phyloP scores from a whole-genome alignment of 345 rosid species.

The Clausena lansium region DNA sequence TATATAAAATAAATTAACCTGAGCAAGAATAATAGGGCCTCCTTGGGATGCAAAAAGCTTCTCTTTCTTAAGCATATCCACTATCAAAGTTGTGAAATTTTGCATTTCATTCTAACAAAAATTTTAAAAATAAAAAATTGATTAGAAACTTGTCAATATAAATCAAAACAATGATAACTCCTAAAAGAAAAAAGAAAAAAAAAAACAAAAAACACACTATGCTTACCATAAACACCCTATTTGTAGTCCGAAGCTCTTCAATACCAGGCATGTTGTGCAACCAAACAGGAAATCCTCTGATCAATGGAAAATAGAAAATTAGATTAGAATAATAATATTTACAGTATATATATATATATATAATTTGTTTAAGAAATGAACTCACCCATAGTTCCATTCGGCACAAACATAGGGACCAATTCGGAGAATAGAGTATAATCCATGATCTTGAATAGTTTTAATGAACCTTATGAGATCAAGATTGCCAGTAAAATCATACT shows the following conservation, averaged over 20 bases:
- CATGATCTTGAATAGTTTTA: slow-evolving; percentile 46
- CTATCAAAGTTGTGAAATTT: slow-evolving; percentile 59
- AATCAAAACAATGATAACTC: not conserved
- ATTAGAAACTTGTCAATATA: not conserved
- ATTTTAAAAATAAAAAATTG: not conserved
- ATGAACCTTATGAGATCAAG: slow-evolving; percentile 57
- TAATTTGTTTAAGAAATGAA: not conserved
- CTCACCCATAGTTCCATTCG: slow-evolving; percentile 65
- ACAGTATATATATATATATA: too few species aligned
- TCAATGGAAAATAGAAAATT: not conserved
- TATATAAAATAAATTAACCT: slow-evolving; percentile 36
- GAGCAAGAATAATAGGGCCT: slow-evolving; percentile 74
- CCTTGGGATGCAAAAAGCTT: slow-evolving; percentile 77
- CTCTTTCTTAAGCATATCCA: slow-evolving; percentile 57
- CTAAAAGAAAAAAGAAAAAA: not conserved
- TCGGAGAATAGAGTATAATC: slow-evolving; percentile 53
- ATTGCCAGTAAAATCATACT: slow-evolving; percentile 50
- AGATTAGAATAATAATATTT: too few species aligned
- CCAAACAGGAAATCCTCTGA: slow-evolving; percentile 66
- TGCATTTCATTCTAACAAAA: slow-evolving; percentile 58
- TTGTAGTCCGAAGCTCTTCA: slow-evolving; percentile 32
- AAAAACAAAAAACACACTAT: too few species aligned
- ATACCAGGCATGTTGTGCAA: slow-evolving; percentile 36
- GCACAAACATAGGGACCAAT: slow-evolving; percentile 81
- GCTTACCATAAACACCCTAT: slow-evolving; percentile 43